Evolutionary conservation across 2,329 filamentous ascomycete genomes (phyloP).

Genomic region (Xylariaceae sp.): DNA sequence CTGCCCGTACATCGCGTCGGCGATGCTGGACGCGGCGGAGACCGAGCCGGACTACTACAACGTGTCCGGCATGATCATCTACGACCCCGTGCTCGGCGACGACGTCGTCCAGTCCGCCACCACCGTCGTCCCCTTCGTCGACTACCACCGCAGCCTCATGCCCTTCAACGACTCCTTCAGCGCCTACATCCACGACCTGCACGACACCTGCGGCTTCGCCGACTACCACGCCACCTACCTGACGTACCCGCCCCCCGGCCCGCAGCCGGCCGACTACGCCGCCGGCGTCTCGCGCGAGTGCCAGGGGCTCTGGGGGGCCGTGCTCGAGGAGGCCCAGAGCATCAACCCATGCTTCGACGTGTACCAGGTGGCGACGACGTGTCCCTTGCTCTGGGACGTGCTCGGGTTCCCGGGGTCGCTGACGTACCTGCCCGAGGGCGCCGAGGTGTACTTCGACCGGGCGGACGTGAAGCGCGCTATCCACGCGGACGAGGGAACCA

Average conservation of each 20-base stretch:
- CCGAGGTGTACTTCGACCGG: constrained; percentile 70
- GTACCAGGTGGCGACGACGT: constrained; percentile 68
- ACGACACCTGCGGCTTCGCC: constrained; percentile 60
- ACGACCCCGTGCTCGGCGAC: constrained; percentile 65
- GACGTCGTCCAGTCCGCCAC: constrained; percentile 44
- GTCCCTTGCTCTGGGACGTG: constrained; percentile 67
- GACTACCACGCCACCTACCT: constrained; percentile 58
- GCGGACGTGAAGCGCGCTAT: constrained; percentile 70
- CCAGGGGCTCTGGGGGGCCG: constrained; percentile 54
- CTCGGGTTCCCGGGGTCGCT: constrained; percentile 61
- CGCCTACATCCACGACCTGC: constrained; percentile 53
- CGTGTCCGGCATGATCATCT: constrained; percentile 59
- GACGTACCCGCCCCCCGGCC: constrained; percentile 62
- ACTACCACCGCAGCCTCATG: constrained; percentile 58
- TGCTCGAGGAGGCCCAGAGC: constrained; percentile 51
- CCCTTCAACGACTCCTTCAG: constrained; percentile 59
- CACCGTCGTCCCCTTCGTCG: constrained; percentile 57
- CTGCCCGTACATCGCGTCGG: constrained; percentile 59
- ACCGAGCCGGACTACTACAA: constrained; percentile 54
- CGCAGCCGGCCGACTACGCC: constrained; percentile 52
- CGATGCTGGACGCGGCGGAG: constrained; percentile 52
- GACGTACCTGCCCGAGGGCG: constrained; percentile 64
- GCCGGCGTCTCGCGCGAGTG: constrained; percentile 52
- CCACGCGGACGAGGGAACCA: constrained; percentile 56
- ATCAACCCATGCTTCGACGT: constrained; percentile 72